Evolutionary conservation across 139 green algal genomes (phyloP).

Genomic region (Auxenochlorella pyrenoidosa): DNA sequence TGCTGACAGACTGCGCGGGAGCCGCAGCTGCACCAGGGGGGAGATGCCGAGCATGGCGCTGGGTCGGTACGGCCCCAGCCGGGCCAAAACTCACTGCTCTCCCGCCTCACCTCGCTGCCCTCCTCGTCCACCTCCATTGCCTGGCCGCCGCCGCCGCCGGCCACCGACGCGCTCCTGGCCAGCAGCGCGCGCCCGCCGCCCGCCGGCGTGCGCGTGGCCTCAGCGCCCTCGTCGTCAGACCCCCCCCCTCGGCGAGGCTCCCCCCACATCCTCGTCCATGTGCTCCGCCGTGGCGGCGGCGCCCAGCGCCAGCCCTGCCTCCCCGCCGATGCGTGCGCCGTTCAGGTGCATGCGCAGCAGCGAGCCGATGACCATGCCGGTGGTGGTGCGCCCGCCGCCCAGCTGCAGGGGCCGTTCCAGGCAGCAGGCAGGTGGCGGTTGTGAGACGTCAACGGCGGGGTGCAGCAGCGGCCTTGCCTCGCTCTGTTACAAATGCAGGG

Average conservation of each 20-base stretch:
- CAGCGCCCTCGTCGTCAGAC: conserved; percentile 37
- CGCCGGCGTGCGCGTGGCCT: neutral
- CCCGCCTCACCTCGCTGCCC: neutral
- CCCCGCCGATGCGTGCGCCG: conserved; percentile 27
- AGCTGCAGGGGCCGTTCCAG: conserved; percentile 59
- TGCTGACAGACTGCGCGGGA: no score
- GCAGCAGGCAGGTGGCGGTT: neutral
- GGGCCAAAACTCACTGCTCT: no score
- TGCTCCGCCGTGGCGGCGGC: neutral
- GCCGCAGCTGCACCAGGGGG: no score
- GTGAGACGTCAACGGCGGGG: neutral
- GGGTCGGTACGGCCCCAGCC: no score
- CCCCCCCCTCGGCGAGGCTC: conserved; percentile 14
- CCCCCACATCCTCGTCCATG: conserved; percentile 54
- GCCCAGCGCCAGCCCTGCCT: neutral
- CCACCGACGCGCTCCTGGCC: no score
- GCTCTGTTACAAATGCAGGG: no score
- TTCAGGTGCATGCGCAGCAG: conserved; percentile 77
- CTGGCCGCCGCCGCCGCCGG: neutral
- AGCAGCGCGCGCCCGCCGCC: neutral
- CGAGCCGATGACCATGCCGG: conserved; percentile 87
- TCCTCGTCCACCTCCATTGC: neutral
- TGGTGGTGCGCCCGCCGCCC: conserved; percentile 91
- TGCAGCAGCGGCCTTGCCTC: neutral
- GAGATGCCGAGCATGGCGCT: no score